Evolutionary conservation across 2,329 filamentous ascomycete genomes (phyloP).

Genomic region (Pseudovirgaria hyperparasitica): DNA sequence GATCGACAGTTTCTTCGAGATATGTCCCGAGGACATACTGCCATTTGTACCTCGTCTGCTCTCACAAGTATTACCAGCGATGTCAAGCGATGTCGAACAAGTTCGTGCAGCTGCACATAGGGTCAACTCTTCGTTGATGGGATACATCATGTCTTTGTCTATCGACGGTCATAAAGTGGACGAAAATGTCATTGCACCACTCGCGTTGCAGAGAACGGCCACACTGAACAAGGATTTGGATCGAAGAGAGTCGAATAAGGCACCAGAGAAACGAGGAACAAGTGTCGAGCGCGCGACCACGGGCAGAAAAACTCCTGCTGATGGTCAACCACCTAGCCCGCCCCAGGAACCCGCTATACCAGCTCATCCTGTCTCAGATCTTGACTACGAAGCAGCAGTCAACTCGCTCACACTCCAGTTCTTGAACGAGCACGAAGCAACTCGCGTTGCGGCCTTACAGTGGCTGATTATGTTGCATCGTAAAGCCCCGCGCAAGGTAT

Average conservation of each 20-base stretch:
- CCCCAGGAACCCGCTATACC: constrained; percentile 18
- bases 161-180: constrained; percentile 41
- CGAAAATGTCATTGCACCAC: constrained; percentile 23
- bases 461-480: constrained; percentile 98
- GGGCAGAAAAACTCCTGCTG: constrained; percentile 29
- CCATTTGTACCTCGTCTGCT: constrained; percentile 88
- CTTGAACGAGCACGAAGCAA: constrained; percentile 92
- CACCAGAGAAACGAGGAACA: constrained; percentile 29
- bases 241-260: too few species aligned
- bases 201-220: constrained; percentile 17
- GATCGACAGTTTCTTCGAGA: constrained; percentile 95
- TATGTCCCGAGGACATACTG: constrained; percentile 91
- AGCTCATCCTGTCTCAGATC: constrained; percentile 46
- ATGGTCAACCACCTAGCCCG: constrained; percentile 31
- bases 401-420: constrained; percentile 88
- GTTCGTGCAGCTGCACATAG: constrained; percentile 79
- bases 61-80: constrained; percentile 81
- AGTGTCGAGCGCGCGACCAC: constrained; percentile 20
- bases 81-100: constrained; percentile 81
- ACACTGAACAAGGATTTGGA: too few species aligned
- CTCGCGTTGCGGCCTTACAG: constrained; percentile 79
- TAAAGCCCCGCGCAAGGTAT: constrained; percentile 81
- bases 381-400: constrained; percentile 94
- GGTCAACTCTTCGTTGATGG: constrained; percentile 83
- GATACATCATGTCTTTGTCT: constrained; percentile 84